Conservation (phyloP, 1,284 basidiomycete species). For the Schizopora paradoxa region DNA sequence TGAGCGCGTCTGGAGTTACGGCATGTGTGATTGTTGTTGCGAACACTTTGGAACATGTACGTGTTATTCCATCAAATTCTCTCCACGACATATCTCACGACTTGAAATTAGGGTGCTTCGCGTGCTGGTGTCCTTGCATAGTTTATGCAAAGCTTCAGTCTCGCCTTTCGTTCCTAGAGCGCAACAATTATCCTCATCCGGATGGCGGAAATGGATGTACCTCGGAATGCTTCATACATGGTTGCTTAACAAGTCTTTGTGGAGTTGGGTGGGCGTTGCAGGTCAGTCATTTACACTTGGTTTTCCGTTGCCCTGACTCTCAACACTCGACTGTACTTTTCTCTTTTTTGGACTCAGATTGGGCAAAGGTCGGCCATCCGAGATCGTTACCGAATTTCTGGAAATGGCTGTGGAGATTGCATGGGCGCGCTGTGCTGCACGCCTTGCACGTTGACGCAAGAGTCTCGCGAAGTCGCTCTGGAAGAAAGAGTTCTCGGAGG, state of each 20-base stretch:
- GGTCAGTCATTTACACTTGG: too few species aligned
- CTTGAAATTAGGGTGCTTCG: conserved; percentile 10
- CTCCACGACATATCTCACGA: too few species aligned
- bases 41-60: conserved; percentile 34
- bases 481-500: conserved; percentile 33
- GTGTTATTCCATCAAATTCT: too few species aligned
- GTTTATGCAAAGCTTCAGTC: conserved; percentile 24
- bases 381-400: conserved; percentile 40
- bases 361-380: conserved; percentile 36
- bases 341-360: too few species aligned
- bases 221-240: conserved; percentile 21
- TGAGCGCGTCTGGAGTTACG: conserved; percentile 41
- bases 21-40: conserved; percentile 36
- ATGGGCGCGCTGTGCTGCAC: conserved; percentile 38
- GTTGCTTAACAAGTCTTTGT: conserved; percentile 26
- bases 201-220: conserved; percentile 16
- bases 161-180: conserved; percentile 20
- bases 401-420: conserved; percentile 36
- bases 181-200: conserved; percentile 21
- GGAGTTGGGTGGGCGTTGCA: conserved; percentile 38
- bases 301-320: too few species aligned
- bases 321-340: too few species aligned
- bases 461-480: conserved; percentile 40
- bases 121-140: conserved; percentile 21
- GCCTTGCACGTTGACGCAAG: conserved; percentile 46